Evolutionary conservation across 2,329 filamentous ascomycete genomes (phyloP).

Genomic region (Seiridium cupressi): DNA sequence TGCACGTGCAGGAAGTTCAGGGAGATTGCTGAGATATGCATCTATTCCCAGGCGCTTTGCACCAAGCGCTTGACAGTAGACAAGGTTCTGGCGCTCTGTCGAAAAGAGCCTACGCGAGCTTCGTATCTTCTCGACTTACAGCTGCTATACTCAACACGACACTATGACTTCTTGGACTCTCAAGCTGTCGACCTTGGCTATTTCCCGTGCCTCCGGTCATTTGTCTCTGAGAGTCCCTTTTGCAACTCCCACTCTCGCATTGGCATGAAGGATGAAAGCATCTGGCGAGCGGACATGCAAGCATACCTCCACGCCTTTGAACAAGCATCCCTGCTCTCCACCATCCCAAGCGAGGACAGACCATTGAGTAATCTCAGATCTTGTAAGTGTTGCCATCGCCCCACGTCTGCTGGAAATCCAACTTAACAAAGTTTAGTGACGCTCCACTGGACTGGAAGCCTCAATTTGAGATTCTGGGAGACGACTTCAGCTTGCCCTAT

Average conservation of each 20-base stretch:
- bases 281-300: slow-evolving; percentile 4
- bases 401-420: background rate
- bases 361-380: background rate
- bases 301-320: slow-evolving; percentile 1
- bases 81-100: background rate
- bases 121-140: background rate
- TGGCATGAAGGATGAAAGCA: background rate
- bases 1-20: background rate
- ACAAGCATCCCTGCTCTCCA: background rate
- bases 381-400: background rate
- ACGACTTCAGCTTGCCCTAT: background rate
- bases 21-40: background rate
- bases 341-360: background rate
- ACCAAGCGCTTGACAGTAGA: background rate
- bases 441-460: background rate
- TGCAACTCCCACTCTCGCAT: background rate
- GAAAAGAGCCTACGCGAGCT: background rate
- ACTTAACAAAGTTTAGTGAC: background rate
- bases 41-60: background rate
- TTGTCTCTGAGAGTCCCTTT: slow-evolving; percentile 5
- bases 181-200: background rate
- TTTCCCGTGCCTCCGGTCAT: background rate
- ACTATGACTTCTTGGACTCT: background rate
- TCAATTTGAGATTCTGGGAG: background rate
- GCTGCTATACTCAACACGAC: background rate